Conservation (phyloP, 1,139 yeast genomes). For the Zygosaccharomyces sapae region DNA sequence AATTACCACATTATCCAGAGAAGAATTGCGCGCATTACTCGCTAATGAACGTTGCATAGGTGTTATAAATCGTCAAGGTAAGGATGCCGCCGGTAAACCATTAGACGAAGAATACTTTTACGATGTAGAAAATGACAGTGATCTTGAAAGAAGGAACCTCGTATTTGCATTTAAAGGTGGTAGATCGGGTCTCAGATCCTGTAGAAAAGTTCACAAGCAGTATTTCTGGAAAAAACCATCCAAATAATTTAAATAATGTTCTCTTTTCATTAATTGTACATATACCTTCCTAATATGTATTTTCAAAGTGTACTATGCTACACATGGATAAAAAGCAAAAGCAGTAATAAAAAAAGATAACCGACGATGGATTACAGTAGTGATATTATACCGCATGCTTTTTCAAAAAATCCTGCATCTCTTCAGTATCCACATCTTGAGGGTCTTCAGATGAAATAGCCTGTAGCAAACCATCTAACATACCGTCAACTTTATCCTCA, state of each 20-base stretch:
- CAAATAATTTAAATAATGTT: slow-evolving; percentile 15
- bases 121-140: slow-evolving; percentile 75
- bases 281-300: not conserved
- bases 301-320: slow-evolving; percentile 4
- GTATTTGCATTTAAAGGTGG: slow-evolving; percentile 79
- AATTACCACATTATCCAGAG: slow-evolving; percentile 43
- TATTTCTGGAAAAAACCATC: slow-evolving; percentile 78
- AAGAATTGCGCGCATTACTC: slow-evolving; percentile 45
- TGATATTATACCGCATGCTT: slow-evolving; percentile 22
- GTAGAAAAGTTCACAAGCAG: slow-evolving; percentile 92
- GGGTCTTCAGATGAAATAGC: slow-evolving; percentile 82
- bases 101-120: slow-evolving; percentile 92
- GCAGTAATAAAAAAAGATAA: not conserved
- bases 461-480: slow-evolving; percentile 78
- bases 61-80: slow-evolving; percentile 79
- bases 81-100: slow-evolving; percentile 94
- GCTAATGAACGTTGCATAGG: slow-evolving; percentile 56
- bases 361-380: not conserved
- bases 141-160: slow-evolving; percentile 59
- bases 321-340: not conserved
- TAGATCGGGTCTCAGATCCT: slow-evolving; percentile 72
- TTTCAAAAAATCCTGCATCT: slow-evolving; percentile 34
- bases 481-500: slow-evolving; percentile 69
- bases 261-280: slow-evolving; percentile 2
- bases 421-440: slow-evolving; percentile 55